These are phyloP conservation scores for Vanrija sp. DNA, from an alignment of 1,284 basidiomycete genomes.

Conservation along the genomic window DNA sequence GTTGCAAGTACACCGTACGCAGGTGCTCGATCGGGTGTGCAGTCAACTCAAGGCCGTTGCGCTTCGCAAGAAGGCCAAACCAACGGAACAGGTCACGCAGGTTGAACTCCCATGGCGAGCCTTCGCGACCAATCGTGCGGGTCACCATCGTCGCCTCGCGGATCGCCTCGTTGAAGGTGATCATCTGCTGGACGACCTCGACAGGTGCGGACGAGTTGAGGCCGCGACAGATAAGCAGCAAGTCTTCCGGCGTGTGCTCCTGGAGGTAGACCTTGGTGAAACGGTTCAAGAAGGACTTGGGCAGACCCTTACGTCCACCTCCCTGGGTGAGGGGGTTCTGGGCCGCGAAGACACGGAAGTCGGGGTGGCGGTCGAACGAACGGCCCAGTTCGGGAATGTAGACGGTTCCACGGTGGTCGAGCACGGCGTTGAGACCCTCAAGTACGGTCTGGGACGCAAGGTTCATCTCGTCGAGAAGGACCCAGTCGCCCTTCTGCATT, in stretches of 20 bases:
- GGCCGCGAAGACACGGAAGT: constrained; percentile 94
- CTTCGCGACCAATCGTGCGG: constrained; percentile 71
- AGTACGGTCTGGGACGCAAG: constrained; percentile 92
- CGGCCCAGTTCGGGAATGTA: constrained; percentile 93
- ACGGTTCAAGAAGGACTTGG: constrained; percentile 94
- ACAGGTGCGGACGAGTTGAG: constrained; percentile 63
- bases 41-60: constrained; percentile 58
- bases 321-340: constrained; percentile 97
- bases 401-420: constrained; percentile 93
- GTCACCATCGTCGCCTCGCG: constrained; percentile 66
- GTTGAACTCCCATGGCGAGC: constrained; percentile 98
- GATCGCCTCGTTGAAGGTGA: constrained; percentile 73
- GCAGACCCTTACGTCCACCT: constrained; percentile 93
- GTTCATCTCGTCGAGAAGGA: constrained; percentile 98
- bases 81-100: constrained; percentile 92
- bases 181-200: constrained; percentile 67
- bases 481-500: constrained; percentile 91
- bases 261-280: constrained; percentile 97
- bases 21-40: constrained; percentile 64
- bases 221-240: constrained; percentile 71
- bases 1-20: constrained; percentile 71
- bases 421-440: constrained; percentile 92
- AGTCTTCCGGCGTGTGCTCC: constrained; percentile 74
- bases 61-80: constrained; percentile 54
- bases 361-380: constrained; percentile 80